Evolutionary conservation across 23 red algal species (phyloP), one percentile per base, ranked within the genome.

Genomic region (Gracilaria domingensis): DNA sequence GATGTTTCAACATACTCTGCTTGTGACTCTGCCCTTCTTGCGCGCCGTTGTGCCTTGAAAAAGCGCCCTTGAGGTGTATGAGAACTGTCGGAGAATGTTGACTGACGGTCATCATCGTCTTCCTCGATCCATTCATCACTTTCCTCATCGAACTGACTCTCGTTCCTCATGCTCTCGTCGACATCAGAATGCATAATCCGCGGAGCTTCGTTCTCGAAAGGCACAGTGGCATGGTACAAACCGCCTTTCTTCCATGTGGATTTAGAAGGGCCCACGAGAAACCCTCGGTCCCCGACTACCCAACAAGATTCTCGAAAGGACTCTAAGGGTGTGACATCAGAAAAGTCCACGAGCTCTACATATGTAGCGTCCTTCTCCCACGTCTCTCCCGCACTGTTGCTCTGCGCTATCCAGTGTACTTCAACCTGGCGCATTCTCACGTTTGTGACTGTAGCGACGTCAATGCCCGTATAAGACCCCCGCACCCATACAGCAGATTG

Each of bases 371-470:
- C 58, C 2, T 82, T 16, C 32, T 80, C 74, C 34, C 58, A 55
- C 4, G 33, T 33, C 28, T 47, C 32, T 11, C 54, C 64, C 24
- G 87, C 28, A 69, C 39, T 58, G 35, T 64, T 79, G 55, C 51
- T 80, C 21, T 92, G 60, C 23, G 89, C 89, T 30, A 92, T 62
- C 62, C 77, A 92, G 32, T 84, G 48, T 7, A 92, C 79, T 34
- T 48, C 44, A 25, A 92, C 64, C 29, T 92, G 42, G 40, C 71
- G 42, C 53, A 92, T 78, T 33, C 62, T 39, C 20, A 92, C 80
- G 12, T 39, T 8, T 33, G 61, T 84, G 17, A 92, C 89, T 35
- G 71, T 64, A 30, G 62, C 89, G 47, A 38, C 62, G 49, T 84
- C 53, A 34, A 62, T 60, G 16, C 66, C 60, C 23, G 78, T 25